Evolutionary conservation across 2,329 filamentous ascomycete genomes (phyloP).

Genomic region (Phaeoacremonium minimum): DNA sequence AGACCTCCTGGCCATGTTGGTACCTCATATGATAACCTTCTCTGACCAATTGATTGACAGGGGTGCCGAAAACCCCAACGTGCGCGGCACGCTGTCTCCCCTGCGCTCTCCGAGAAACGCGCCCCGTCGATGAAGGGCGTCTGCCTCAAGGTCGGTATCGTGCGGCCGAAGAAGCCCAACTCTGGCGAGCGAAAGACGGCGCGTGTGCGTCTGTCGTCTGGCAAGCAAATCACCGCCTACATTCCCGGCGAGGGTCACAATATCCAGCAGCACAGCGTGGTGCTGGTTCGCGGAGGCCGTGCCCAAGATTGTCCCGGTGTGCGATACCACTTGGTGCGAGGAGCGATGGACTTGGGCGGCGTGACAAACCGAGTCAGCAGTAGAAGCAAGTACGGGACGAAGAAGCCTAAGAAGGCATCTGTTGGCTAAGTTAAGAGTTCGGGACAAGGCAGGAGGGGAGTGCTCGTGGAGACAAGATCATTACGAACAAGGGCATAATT

Average conservation of each 20-base stretch:
- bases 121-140: slow-evolving; percentile 91
- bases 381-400: slow-evolving; percentile 95
- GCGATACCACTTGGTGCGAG: slow-evolving; percentile 88
- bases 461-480: no score
- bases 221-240: slow-evolving; percentile 85
- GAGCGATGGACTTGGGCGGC: slow-evolving; percentile 91
- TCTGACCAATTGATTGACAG: no score
- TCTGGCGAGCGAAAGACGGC: slow-evolving; percentile 96
- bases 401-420: slow-evolving; percentile 88
- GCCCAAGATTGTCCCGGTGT: slow-evolving; percentile 98
- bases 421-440: slow-evolving; percentile 43
- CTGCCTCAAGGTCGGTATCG: slow-evolving; percentile 88
- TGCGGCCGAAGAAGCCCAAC: slow-evolving; percentile 97
- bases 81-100: slow-evolving; percentile 82
- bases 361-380: slow-evolving; percentile 79
- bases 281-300: slow-evolving; percentile 88
- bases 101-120: slow-evolving; percentile 65
- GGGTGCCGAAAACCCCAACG: slow-evolving; percentile 77
- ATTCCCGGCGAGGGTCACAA: slow-evolving; percentile 98
- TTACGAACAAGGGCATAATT: no score
- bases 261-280: slow-evolving; percentile 97
- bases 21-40: no score
- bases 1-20: no score
- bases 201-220: slow-evolving; percentile 82
- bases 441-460: no score